Evolutionary conservation across 1,284 basidiomycete species (phyloP), one percentile per base, ranked within the genome.

Genomic region (Trametes polyzona): DNA sequence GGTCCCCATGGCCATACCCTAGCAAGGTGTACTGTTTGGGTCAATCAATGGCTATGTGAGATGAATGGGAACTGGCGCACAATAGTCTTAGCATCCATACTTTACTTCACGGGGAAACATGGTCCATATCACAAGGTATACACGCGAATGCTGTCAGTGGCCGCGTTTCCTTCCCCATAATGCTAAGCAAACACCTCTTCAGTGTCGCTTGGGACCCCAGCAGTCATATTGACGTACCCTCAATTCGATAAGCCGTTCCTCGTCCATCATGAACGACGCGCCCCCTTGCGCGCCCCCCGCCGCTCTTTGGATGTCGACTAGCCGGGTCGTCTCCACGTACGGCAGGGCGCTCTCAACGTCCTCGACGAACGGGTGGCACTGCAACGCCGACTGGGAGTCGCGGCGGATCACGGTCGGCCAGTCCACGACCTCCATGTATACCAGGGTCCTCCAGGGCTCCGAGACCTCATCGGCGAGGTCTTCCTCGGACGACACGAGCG

Each of bases 211-310:
- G n/a, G n/a, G n/a, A n/a, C n/a, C n/a, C n/a, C n/a, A n/a, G n/a
- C n/a, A 29, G 48, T 12, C 30, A 11, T 17, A 4, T 3, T 9
- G 7, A 51, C 56, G 23, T 12, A 61, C 59, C 26, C 37, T 49
- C 21, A 61, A 9, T 44, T 58, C 52, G 17, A 61, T 49, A 32
- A 61, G 35, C 50, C 59, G 33, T 30, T 58, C 59, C 23, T 52
- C 52, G 21, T 61, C 59, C 37, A 52, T 48, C 52, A 61, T 61
- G 32, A 49, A 61, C 41, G 55, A 40, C 46, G 44, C 43, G 11
- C n/a, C 23, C 10, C 33, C 8, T 9, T 39, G 16, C 32, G 41
- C 47, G 17, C 27, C 24, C 24, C 21, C 5, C 24, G 23, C 29
- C 27, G n/a, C 24, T 4, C 17, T n/a, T n/a, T n/a, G 17, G 26